Base-by-base conservation (phyloP, 108 stramenopile genomes). In the Parietichytrium sp. region DNA sequence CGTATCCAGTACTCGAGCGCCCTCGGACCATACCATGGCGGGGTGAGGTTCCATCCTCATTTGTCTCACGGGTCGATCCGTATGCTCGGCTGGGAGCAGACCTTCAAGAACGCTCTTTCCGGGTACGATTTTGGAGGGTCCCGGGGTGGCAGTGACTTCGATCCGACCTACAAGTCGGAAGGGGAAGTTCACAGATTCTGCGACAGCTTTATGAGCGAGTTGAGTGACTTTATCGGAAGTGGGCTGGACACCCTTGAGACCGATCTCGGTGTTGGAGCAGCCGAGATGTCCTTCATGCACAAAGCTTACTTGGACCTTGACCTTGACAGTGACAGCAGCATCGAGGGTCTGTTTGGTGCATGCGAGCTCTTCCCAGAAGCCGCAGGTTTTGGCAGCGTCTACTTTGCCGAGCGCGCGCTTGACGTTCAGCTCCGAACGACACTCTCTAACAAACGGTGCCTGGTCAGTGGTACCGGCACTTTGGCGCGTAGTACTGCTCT, bases 1-100 rank as follows among this genome's bases (percentile, higher is more conserved):
- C 86, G 89, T 26, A 80, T 88, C 4, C 89, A 89, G 86, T 89
- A 88, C 51, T 86, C 85, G n/a, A 87, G 86, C 52, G 86, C 89
- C 15, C 88, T 89, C 6, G 89, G 89, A 15, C 89, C 88, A 16
- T 89, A 88, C 48, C 86, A 89, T 18, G 89, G 89, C 36, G 88
- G 87, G n/a, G 48, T 87, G 23, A 81, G 87, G 48, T 88, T 89
- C 83, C 81, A 84, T 20, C 85, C 85, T 51, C 85, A 86, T 25
- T 82, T 88, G 38, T 72, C 61, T 16, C 61, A 72, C 61, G 61
- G 61, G 10, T 10, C 29, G 1, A 51, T 53, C 25, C 79, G 50
- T 30, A 80, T 80, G 50, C 52, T 53, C 79, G 54, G 61, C 4
- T 86, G 88, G 80, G 88, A 88, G 29, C 82, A 79, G 6, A 85